Percentiles rank a stretch among this genome's conserved stretches.
Conservation (phyloP, 352 stramenopile genomes). For the Blastocystis sp. region DNA sequence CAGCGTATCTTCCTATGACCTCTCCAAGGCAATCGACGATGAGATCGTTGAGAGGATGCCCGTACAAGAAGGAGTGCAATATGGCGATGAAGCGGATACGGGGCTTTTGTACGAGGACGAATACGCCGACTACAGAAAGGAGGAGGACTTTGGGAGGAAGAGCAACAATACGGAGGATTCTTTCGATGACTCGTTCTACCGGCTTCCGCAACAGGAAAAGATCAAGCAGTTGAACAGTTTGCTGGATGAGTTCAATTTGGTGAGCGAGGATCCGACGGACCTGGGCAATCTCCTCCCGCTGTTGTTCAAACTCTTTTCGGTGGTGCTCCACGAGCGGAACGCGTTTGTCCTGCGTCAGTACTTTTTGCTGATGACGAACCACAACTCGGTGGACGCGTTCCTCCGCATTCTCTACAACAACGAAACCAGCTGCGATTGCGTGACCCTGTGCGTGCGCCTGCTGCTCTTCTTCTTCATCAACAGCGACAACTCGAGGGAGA, state of each 20-base stretch:
- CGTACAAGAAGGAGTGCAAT: not conserved
- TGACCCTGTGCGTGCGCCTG: not conserved
- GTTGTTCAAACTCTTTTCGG: slow-evolving; percentile 16
- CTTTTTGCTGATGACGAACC: slow-evolving; percentile 5
- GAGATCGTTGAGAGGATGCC: not conserved
- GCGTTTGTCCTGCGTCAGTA: slow-evolving; percentile 37
- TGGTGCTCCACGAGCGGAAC: slow-evolving; percentile 18
- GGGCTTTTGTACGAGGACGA: no score
- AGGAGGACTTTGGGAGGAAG: not conserved
- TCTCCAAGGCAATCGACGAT: not conserved
- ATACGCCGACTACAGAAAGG: no score
- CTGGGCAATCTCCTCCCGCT: not conserved
- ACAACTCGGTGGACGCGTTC: not conserved
- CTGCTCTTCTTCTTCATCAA: slow-evolving; percentile 63
- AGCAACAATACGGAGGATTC: not conserved
- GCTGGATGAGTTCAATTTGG: not conserved
- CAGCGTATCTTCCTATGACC: not conserved
- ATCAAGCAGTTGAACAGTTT: not conserved
- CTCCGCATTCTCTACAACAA: not conserved
- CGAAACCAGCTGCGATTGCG: not conserved
- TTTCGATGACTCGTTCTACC: not conserved
- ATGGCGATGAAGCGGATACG: not conserved
- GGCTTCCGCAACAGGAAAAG: slow-evolving; percentile 7
- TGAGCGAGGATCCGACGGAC: not conserved
- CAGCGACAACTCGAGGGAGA: slow-evolving; percentile 10